Conservation (phyloP, 805 yeast genomes). For the Schwanniomyces vanrijiae region DNA sequence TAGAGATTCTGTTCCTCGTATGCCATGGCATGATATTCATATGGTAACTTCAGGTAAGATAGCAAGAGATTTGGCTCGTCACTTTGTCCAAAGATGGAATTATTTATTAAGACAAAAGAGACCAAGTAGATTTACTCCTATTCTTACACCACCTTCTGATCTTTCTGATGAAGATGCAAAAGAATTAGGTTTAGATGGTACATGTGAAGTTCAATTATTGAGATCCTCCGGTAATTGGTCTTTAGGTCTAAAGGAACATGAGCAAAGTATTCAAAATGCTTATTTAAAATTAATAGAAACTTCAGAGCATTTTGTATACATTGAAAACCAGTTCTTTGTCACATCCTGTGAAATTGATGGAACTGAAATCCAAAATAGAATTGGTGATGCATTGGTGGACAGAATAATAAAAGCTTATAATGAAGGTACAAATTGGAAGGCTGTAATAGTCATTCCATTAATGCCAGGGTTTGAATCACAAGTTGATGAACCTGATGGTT, state of each 20-base stretch:
- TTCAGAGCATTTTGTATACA: conserved; percentile 88
- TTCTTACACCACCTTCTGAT: conserved; percentile 90
- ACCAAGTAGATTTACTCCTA: conserved; percentile 91
- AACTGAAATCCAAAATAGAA: conserved; percentile 76
- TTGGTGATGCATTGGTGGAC: conserved; percentile 97
- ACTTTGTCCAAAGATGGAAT: conserved; percentile 97
- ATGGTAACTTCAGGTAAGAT: conserved; percentile 94
- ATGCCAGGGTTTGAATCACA: conserved; percentile 97
- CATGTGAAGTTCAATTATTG: conserved; percentile 88
- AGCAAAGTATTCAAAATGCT: conserved; percentile 89
- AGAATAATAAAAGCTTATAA: conserved; percentile 86
- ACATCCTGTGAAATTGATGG: conserved; percentile 89
- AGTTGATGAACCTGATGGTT: conserved; percentile 91
- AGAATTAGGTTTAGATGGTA: conserved; percentile 64
- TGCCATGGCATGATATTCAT: conserved; percentile 99
- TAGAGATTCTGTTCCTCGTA: conserved; percentile 75
- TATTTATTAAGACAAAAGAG: conserved; percentile 88
- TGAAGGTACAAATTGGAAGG: conserved; percentile 80
- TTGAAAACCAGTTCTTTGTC: conserved; percentile 93
- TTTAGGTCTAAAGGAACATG: conserved; percentile 79
- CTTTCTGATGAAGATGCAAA: conserved; percentile 70
- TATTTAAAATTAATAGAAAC: conserved; percentile 87
- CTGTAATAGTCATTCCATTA: conserved; percentile 86
- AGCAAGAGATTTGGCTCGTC: conserved; percentile 90
- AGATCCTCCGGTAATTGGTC: conserved; percentile 96